Percentiles rank a stretch among this genome's conserved stretches.
phyloP scores from a whole-genome alignment of 306 rosid genomes.

The Betula pendula region DNA sequence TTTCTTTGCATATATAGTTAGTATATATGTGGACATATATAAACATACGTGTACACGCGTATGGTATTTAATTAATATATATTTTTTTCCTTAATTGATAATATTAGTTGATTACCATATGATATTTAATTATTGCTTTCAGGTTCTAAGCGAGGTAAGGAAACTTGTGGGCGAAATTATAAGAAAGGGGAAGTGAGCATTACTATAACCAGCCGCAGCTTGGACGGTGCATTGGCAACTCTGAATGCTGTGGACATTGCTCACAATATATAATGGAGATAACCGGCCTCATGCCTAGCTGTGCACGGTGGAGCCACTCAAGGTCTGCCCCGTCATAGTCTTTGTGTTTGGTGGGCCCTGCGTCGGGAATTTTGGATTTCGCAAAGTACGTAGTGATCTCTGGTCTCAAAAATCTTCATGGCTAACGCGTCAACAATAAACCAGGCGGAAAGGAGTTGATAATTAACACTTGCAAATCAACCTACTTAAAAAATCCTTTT shows the following conservation, averaged over 20 bases:
- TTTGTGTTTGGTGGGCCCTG: slow-evolving; percentile 57
- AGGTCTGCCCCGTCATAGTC: slow-evolving; percentile 55
- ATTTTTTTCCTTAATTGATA: too few species aligned
- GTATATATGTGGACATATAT: too few species aligned
- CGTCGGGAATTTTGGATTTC: slow-evolving; percentile 50
- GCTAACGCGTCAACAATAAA: slow-evolving; percentile 40
- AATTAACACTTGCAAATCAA: slow-evolving; percentile 52
- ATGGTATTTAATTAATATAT: too few species aligned
- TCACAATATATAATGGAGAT: too few species aligned
- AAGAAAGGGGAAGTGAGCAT: slow-evolving; percentile 72
- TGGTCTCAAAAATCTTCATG: slow-evolving; percentile 31
- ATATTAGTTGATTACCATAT: not conserved
- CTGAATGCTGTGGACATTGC: slow-evolving; percentile 63
- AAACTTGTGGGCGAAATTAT: slow-evolving; percentile 53
- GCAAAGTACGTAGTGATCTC: slow-evolving; percentile 32
- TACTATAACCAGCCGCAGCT: slow-evolving; percentile 62
- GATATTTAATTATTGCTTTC: not conserved
- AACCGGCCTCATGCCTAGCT: too few species aligned
- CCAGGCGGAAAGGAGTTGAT: slow-evolving; percentile 59
- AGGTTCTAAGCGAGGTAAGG: slow-evolving; percentile 57
- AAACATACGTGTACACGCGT: too few species aligned
- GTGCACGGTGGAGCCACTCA: too few species aligned
- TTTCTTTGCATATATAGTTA: too few species aligned
- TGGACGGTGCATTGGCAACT: slow-evolving; percentile 79
- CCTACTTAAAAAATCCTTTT: slow-evolving; percentile 51